Evolutionary conservation across 345 rosid genomes (phyloP).

Genomic region (Arabidopsis arenosa): DNA sequence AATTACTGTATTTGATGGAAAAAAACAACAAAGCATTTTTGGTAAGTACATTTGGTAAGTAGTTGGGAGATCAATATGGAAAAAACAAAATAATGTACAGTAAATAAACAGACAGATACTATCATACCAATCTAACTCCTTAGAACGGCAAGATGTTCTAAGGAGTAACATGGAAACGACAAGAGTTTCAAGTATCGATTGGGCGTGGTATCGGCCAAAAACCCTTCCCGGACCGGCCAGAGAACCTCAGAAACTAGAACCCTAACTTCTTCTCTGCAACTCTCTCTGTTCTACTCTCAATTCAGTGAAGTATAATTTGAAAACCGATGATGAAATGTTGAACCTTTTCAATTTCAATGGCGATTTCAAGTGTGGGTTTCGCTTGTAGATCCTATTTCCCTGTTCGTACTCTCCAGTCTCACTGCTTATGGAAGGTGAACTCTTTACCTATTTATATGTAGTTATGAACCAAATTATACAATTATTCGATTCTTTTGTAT

Average conservation of each 20-base stretch:
- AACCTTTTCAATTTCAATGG: slow-evolving; percentile 48
- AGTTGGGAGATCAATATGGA: no score
- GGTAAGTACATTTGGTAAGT: no score
- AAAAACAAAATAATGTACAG: no score
- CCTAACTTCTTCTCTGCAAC: slow-evolving; percentile 39
- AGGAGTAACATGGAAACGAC: slow-evolving; percentile 7
- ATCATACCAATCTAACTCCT: no score
- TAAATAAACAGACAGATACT: no score
- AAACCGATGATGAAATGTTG: slow-evolving; percentile 48
- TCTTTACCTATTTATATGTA: slow-evolving; percentile 3
- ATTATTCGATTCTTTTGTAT: not conserved
- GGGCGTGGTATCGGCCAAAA: slow-evolving; percentile 35
- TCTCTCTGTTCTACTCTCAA: not conserved
- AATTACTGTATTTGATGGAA: not conserved
- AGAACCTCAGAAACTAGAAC: slow-evolving; percentile 44
- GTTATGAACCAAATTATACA: not conserved
- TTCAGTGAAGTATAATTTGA: slow-evolving; percentile 45
- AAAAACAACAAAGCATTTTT: no score
- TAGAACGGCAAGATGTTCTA: slow-evolving; percentile 33
- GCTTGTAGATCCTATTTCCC: slow-evolving; percentile 53
- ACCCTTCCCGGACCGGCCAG: slow-evolving; percentile 25
- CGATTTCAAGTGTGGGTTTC: slow-evolving; percentile 55
- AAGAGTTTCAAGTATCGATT: not conserved
- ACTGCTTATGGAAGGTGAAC: slow-evolving; percentile 57
- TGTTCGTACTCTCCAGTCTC: slow-evolving; percentile 49